Evolutionary conservation across 1,284 basidiomycete species (phyloP).

Genomic region (Ceratobasidium sp.): DNA sequence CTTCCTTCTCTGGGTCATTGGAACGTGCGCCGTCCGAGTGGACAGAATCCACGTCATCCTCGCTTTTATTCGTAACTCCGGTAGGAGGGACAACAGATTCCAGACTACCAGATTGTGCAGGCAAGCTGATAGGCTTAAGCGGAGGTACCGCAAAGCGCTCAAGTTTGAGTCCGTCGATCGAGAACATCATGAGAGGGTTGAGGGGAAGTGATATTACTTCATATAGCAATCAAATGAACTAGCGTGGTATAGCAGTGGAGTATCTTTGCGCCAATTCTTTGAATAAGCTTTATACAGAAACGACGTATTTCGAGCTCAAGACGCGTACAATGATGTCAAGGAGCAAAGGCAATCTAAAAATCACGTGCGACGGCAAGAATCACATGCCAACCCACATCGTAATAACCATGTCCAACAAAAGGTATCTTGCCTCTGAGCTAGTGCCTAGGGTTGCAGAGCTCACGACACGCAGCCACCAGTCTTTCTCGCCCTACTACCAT

Average conservation of each 20-base stretch:
- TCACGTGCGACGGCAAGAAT: background rate
- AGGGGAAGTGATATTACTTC: background rate
- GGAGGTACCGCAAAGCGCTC: conserved; percentile 10
- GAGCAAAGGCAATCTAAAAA: background rate
- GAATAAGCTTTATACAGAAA: no score
- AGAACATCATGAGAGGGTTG: background rate
- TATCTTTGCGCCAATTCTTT: no score
- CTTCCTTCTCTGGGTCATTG: background rate
- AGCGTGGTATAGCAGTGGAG: no score
- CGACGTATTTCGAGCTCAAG: no score
- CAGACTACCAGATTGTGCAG: background rate
- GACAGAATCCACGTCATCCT: background rate
- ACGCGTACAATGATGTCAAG: background rate
- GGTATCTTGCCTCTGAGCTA: background rate
- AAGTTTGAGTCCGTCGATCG: conserved; percentile 3
- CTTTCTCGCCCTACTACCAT: background rate
- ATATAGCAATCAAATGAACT: background rate
- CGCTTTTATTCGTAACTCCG: background rate
- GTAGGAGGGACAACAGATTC: background rate
- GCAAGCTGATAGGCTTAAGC: conserved; percentile 2
- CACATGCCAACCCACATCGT: background rate
- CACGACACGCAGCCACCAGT: background rate
- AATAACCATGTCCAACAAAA: background rate
- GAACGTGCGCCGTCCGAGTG: background rate
- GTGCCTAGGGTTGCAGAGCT: background rate